phyloP scores from a whole-genome alignment of 257 asterid species.

The Mentha longifolia region DNA sequence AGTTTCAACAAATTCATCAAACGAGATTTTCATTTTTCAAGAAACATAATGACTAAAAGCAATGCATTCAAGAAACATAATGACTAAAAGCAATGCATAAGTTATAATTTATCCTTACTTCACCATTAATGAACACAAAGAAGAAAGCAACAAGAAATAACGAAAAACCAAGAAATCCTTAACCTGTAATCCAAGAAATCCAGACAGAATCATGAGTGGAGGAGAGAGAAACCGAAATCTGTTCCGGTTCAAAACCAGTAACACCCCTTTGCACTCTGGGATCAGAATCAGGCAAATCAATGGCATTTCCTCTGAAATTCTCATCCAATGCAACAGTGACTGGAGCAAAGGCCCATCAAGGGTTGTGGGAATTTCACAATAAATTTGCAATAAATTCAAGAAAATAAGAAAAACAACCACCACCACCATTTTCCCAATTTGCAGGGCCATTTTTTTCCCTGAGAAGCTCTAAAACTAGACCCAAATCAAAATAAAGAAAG shows the following conservation, averaged over 20 bases:
- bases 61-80: constrained; percentile 17
- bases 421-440: constrained; percentile 12
- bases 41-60: background rate
- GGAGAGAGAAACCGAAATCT: constrained; percentile 85
- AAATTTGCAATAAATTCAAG: constrained; percentile 35
- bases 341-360: constrained; percentile 82
- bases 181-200: constrained; percentile 98
- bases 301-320: constrained; percentile 76
- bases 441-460: constrained; percentile 40
- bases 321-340: constrained; percentile 72
- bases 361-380: constrained; percentile 68
- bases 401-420: constrained; percentile 25
- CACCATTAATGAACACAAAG: background rate
- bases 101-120: background rate
- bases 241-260: constrained; percentile 79
- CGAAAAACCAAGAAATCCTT: background rate
- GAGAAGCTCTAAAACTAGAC: constrained; percentile 1
- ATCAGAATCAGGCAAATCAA: constrained; percentile 83
- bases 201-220: constrained; percentile 71
- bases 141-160: background rate
- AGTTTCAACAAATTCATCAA: constrained; percentile 16
- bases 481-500: background rate
- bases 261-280: constrained; percentile 76
- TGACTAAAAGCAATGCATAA: background rate
- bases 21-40: constrained; percentile 1